Evolutionary conservation across 352 stramenopile species (phyloP).

Genomic region (Globisporangium uncinulatum): DNA sequence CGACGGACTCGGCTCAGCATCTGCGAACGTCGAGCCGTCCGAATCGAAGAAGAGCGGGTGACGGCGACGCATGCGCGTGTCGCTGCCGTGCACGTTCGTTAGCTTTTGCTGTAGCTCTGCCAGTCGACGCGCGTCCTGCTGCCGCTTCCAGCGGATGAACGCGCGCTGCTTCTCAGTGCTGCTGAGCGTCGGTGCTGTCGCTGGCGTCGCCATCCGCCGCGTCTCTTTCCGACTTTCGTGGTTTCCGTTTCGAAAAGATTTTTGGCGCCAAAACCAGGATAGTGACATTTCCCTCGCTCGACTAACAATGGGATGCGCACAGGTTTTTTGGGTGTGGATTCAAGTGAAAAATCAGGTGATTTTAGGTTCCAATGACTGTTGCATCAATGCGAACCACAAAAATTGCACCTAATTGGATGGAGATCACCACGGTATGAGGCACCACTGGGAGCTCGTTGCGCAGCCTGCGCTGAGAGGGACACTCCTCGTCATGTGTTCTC

Average conservation of each 20-base stretch:
- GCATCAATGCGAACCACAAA: no score
- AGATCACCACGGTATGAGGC: no score
- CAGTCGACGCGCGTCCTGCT: conserved; percentile 3
- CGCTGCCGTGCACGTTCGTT: background rate
- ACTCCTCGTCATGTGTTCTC: no score
- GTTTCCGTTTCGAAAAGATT: background rate
- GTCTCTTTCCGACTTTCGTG: background rate
- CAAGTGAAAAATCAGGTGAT: no score
- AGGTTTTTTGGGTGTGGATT: no score
- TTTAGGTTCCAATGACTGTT: no score
- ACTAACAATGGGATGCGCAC: background rate
- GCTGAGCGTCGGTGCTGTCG: background rate
- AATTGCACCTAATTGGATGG: no score
- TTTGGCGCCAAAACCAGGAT: background rate
- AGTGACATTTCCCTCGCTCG: background rate
- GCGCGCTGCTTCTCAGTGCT: conserved; percentile 9
- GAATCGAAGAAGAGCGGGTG: background rate
- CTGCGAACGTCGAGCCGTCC: conserved; percentile 3
- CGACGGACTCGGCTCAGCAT: conserved; percentile 10
- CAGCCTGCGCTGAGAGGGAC: no score
- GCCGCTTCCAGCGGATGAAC: conserved; percentile 20
- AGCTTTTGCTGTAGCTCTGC: no score
- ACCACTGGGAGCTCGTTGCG: no score
- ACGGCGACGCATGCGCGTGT: background rate
- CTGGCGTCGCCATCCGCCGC: conserved; percentile 1